Conservation (phyloP, 192 early-diverging fungal species). For the Coemansia sp. region DNA sequence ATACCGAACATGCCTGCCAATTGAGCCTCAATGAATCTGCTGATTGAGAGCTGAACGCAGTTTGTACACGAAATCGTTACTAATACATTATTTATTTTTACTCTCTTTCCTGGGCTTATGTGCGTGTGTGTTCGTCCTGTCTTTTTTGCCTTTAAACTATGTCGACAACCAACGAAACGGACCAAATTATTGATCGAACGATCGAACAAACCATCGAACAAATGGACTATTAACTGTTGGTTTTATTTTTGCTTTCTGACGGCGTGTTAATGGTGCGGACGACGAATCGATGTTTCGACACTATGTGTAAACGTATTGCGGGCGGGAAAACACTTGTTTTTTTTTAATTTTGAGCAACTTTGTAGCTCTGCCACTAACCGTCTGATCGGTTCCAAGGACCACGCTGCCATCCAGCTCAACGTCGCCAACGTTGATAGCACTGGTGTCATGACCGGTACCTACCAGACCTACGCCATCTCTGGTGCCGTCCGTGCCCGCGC, state of each 20-base stretch:
- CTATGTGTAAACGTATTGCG: too few species aligned
- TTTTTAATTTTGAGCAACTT: not conserved
- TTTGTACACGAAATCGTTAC: too few species aligned
- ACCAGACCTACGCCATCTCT: conserved; percentile 86
- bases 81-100: too few species aligned
- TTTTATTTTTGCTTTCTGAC: not conserved
- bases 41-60: too few species aligned
- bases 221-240: not conserved
- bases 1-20: too few species aligned
- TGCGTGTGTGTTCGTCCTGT: too few species aligned
- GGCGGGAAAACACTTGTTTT: not conserved
- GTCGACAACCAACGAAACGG: too few species aligned
- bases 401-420: conserved; percentile 98
- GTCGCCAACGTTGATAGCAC: conserved; percentile 87
- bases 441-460: conserved; percentile 71
- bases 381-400: conserved; percentile 98
- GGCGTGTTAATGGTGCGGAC: too few species aligned
- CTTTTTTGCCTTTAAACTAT: too few species aligned
- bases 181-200: not conserved
- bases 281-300: too few species aligned
- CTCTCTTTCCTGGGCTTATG: too few species aligned
- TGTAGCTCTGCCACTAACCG: conserved; percentile 94
- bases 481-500: conserved; percentile 88
- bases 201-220: not conserved
- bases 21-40: too few species aligned